Conservation (phyloP, 2,329 filamentous ascomycete species). For the Phyllosticta paracitricarpa region DNA sequence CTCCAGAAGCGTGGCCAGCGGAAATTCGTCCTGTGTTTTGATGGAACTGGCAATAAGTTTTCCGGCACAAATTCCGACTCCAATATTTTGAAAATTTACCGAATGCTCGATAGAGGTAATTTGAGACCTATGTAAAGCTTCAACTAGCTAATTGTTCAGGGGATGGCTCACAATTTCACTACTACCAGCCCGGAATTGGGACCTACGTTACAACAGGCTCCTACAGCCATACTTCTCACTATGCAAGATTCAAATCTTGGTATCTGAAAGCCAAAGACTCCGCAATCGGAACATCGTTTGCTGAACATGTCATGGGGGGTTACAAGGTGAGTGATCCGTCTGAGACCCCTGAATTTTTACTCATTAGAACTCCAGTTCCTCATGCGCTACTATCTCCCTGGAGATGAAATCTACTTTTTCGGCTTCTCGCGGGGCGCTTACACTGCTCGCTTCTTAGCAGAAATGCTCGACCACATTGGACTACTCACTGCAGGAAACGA, state of each 20-base stretch:
- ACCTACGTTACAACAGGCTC: conserved; percentile 58
- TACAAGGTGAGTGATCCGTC: conserved; percentile 64
- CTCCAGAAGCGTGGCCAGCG: conserved; percentile 33
- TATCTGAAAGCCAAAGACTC: conserved; percentile 68
- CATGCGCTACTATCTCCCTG: conserved; percentile 39
- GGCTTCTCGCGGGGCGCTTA: conserved; percentile 43
- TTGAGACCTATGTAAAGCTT: background rate
- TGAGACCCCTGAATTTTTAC: conserved; percentile 19
- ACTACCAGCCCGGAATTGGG: conserved; percentile 48
- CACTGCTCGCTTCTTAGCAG: conserved; percentile 49
- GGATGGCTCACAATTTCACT: conserved; percentile 11
- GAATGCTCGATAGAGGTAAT: conserved; percentile 14
- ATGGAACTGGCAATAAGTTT: conserved; percentile 18
- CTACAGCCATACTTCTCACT: conserved; percentile 46
- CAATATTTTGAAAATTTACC: conserved; percentile 16
- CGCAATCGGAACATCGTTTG: conserved; percentile 69
- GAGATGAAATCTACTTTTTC: conserved; percentile 40
- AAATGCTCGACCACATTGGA: conserved; percentile 78
- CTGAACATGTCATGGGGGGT: conserved; percentile 72
- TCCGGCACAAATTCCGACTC: conserved; percentile 14
- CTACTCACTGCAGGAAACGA: conserved; percentile 73
- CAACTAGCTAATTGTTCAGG: too few relatives aligned
- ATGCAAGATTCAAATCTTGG: conserved; percentile 53
- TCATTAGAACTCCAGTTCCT: conserved; percentile 26
- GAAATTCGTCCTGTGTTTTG: conserved; percentile 45